Conservation (phyloP, 495 filamentous ascomycete genomes). For the Sabuloglossum arenarium region DNA sequence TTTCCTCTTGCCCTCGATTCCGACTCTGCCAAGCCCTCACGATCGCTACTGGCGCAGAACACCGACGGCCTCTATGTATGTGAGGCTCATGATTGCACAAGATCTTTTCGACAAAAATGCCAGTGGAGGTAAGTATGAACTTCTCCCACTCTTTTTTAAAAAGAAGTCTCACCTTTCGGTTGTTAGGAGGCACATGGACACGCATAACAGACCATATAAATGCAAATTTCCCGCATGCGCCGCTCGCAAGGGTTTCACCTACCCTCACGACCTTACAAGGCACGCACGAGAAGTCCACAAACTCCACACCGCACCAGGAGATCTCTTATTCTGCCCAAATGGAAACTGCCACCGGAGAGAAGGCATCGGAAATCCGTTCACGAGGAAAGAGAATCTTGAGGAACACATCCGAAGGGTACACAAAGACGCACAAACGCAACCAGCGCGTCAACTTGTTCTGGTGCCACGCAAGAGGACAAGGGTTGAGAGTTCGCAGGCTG, state of each 20-base stretch:
- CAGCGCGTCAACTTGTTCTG: background rate
- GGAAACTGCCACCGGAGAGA: slow-evolving; percentile 59
- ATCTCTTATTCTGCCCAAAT: slow-evolving; percentile 57
- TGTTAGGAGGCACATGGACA: slow-evolving; percentile 83
- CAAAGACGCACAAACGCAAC: slow-evolving; percentile 21
- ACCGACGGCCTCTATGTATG: background rate
- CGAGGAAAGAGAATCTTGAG: slow-evolving; percentile 71
- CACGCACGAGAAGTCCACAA: slow-evolving; percentile 85
- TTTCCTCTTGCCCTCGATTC: background rate
- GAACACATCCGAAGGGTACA: slow-evolving; percentile 76
- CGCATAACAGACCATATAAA: slow-evolving; percentile 80
- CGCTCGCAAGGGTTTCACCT: slow-evolving; percentile 82
- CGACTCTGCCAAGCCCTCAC: background rate
- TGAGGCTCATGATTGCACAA: background rate
- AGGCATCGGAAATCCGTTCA: slow-evolving; percentile 43
- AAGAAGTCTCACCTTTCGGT: background rate
- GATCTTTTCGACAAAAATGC: background rate
- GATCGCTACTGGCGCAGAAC: background rate
- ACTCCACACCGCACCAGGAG: slow-evolving; percentile 62
- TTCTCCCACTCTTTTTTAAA: background rate
- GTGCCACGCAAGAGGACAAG: background rate
- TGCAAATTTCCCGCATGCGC: slow-evolving; percentile 57
- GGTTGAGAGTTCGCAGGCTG: background rate
- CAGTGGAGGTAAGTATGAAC: background rate
- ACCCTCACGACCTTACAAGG: slow-evolving; percentile 66